phyloP scores from a whole-genome alignment of 1,284 basidiomycete genomes.

The Phlebopus sp. region DNA sequence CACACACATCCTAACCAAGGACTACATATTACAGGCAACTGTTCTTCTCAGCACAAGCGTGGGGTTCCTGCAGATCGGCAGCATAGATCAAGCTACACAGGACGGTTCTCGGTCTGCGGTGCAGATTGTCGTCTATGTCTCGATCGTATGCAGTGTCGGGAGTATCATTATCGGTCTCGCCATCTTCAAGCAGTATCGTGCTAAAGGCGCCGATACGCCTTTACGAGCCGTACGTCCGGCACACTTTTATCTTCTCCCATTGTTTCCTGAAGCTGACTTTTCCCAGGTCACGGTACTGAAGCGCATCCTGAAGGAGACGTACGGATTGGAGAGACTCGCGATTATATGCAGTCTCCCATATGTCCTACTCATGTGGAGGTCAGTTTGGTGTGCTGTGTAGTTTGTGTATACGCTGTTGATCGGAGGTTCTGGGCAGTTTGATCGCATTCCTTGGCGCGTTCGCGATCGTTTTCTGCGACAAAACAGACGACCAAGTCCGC shows the following conservation, averaged over 20 bases:
- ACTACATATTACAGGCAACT: conserved; percentile 22
- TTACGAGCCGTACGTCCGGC: conserved; percentile 22
- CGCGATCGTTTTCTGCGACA: conserved; percentile 19
- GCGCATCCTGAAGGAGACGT: conserved; percentile 23
- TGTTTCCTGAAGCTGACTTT: conserved; percentile 1
- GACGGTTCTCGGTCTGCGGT: conserved; percentile 12
- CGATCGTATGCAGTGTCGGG: conserved; percentile 28
- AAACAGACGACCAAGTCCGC: conserved; percentile 22
- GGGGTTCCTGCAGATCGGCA: conserved; percentile 20
- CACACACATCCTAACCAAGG: conserved; percentile 2
- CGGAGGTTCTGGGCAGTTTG: conserved; percentile 12
- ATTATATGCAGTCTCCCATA: conserved; percentile 33
- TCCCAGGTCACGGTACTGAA: conserved; percentile 25
- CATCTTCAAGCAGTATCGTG: conserved; percentile 33
- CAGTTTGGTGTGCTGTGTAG: background rate
- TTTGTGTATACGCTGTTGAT: background rate
- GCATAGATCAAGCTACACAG: background rate
- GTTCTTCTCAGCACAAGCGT: conserved; percentile 27
- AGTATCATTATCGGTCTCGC: conserved; percentile 29
- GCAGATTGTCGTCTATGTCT: conserved; percentile 31
- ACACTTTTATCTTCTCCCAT: background rate
- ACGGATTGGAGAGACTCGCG: conserved; percentile 27
- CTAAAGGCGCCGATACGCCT: conserved; percentile 33
- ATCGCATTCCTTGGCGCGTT: conserved; percentile 25
- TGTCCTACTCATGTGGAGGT: conserved; percentile 31